A percentile compares a stretch with the other conserved stretches of the same genome.
Conservation (phyloP, 2,329 filamentous ascomycete genomes). For the Penicillium sp. region DNA sequence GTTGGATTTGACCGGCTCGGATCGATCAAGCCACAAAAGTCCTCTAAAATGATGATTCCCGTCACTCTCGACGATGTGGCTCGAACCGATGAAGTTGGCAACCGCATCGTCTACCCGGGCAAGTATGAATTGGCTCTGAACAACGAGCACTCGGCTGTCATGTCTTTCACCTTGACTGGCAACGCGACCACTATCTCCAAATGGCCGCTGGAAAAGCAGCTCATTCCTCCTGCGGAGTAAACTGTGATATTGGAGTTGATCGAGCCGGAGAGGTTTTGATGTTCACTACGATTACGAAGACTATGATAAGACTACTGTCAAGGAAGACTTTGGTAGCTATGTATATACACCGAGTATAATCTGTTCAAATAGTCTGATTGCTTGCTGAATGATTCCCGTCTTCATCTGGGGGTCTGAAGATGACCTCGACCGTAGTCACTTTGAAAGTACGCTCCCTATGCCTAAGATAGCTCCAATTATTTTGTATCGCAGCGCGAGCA, state of each 20-base stretch:
- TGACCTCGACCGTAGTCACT: slow-evolving; percentile 1
- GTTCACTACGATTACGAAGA: too few relatives aligned
- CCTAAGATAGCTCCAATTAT: too few relatives aligned
- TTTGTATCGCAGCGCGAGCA: too few relatives aligned
- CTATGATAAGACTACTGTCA: too few relatives aligned
- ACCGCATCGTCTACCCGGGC: slow-evolving; percentile 38
- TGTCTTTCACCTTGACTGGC: slow-evolving; percentile 31
- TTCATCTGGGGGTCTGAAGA: slow-evolving; percentile 19
- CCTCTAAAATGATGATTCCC: slow-evolving; percentile 27
- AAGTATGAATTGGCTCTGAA: slow-evolving; percentile 39
- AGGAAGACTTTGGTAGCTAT: too few relatives aligned
- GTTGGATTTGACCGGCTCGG: slow-evolving; percentile 35
- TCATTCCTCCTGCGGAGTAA: slow-evolving; percentile 12
- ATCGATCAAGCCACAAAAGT: slow-evolving; percentile 18
- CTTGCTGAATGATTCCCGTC: slow-evolving; percentile 6
- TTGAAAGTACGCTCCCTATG: slow-evolving; percentile 1
- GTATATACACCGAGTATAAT: too few relatives aligned
- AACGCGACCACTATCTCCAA: slow-evolving; percentile 26
- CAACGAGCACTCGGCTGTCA: slow-evolving; percentile 32
- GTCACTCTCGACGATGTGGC: slow-evolving; percentile 37
- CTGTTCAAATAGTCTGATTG: not conserved
- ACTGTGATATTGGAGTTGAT: too few relatives aligned
- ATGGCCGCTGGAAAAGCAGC: slow-evolving; percentile 29
- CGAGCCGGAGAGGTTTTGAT: too few relatives aligned
- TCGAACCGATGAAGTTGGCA: slow-evolving; percentile 33